phyloP scores from a whole-genome alignment of 768 basidiomycete species.

The Auriculariales sp. region DNA sequence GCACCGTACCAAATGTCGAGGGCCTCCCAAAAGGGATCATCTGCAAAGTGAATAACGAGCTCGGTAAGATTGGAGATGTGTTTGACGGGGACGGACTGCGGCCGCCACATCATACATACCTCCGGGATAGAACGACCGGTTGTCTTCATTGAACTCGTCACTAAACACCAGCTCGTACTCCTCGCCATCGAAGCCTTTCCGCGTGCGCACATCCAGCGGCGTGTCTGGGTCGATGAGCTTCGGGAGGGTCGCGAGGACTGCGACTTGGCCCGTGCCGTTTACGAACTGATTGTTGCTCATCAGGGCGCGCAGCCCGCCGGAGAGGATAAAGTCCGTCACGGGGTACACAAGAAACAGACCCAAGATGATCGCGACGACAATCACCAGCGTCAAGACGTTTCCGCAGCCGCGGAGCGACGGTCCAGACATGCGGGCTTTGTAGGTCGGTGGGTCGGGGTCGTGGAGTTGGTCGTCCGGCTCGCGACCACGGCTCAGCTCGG shows the following conservation, averaged over 20 bases:
- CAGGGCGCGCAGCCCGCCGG: slow-evolving; percentile 19
- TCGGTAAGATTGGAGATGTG: not conserved
- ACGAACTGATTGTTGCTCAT: slow-evolving; percentile 52
- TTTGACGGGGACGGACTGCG: slow-evolving; percentile 19
- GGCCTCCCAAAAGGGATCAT: slow-evolving; percentile 32
- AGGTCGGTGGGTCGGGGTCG: slow-evolving; percentile 59
- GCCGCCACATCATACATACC: too few species aligned
- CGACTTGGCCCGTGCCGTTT: slow-evolving; percentile 57
- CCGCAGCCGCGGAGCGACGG: slow-evolving; percentile 50
- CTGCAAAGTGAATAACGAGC: too few species aligned
- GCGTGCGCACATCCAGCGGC: slow-evolving; percentile 4
- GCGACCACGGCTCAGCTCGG: not conserved
- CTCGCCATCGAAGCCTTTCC: slow-evolving; percentile 5
- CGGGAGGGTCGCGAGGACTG: slow-evolving; percentile 22
- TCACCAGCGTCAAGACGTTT: slow-evolving; percentile 56
- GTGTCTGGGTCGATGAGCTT: slow-evolving; percentile 10
- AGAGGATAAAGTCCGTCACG: slow-evolving; percentile 41
- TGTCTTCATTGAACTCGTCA: slow-evolving; percentile 25
- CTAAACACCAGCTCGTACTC: slow-evolving; percentile 15
- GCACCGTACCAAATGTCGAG: slow-evolving; percentile 26
- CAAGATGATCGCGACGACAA: slow-evolving; percentile 54
- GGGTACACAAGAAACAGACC: slow-evolving; percentile 83
- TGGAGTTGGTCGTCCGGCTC: slow-evolving; percentile 85
- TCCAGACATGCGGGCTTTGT: slow-evolving; percentile 41
- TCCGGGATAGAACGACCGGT: slow-evolving; percentile 17